Evolutionary conservation across 495 filamentous ascomycete species (phyloP).

Genomic region (Aspergillus steynii): DNA sequence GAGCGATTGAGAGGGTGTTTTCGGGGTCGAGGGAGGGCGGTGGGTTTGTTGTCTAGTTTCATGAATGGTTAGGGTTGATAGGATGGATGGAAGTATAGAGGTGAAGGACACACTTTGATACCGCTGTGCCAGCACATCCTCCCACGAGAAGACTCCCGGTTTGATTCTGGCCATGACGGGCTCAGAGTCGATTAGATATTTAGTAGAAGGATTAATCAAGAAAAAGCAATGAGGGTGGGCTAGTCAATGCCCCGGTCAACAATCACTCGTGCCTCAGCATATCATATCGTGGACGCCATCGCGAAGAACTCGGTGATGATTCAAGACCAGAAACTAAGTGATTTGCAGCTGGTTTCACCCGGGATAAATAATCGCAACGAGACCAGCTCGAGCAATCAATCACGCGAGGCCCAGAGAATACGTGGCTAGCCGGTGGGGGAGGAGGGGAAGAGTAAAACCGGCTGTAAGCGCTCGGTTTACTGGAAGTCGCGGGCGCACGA

Average conservation of each 20-base stretch:
- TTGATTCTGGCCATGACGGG: conserved; percentile 40
- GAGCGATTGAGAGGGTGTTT: conserved; percentile 13
- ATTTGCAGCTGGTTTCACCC: neutral
- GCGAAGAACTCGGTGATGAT: neutral
- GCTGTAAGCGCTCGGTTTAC: conserved; percentile 19
- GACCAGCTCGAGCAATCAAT: conserved; percentile 3
- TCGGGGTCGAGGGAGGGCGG: conserved; percentile 25
- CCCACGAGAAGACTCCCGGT: conserved; percentile 48
- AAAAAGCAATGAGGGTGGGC: neutral
- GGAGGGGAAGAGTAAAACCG: conserved; percentile 10
- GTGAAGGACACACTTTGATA: conserved; percentile 42
- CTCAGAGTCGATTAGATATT: neutral
- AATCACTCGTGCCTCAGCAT: neutral
- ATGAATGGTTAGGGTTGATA: conserved; percentile 8
- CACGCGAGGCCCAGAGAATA: conserved; percentile 14
- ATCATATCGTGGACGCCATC: neutral
- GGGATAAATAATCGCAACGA: neutral
- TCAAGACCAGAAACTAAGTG: neutral
- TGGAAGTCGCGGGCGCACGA: conserved; percentile 1
- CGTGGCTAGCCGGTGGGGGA: conserved; percentile 4
- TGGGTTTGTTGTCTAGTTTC: conserved; percentile 41
- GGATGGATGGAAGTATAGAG: neutral
- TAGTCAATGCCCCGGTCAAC: neutral
- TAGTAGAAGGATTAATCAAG: neutral
- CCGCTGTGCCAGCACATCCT: conserved; percentile 48